Evolutionary conservation across 805 yeast genomes (phyloP), one percentile per base, ranked within the genome.

Genomic region (Saccharomycopsis capsularis): DNA sequence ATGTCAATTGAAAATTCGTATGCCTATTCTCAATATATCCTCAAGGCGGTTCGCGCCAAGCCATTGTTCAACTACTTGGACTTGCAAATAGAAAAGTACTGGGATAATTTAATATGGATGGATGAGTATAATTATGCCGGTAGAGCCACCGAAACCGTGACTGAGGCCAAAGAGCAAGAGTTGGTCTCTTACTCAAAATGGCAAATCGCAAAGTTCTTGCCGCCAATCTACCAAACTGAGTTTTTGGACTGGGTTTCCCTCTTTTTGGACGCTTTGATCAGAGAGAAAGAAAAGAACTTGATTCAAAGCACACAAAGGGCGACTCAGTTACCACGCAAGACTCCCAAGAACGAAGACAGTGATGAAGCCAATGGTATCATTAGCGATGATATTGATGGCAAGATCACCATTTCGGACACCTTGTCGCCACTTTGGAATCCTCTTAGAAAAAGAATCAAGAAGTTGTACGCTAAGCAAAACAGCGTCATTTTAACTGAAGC

Each of bases 41-140:
- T 85, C 24, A 82, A 84, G 55, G 80, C 95, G 1, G 79, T 87
- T 2, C 71, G 96, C 58, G 72, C 88, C 0, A 85, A 81, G 57
- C 91, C 95, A 0, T 65, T 89, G 55, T 93, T 93, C 68, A 79
- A 82, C 56, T 89, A 80, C 62, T 67, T 93, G 56, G 97, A 90
- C 56, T 65, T 93, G 55, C 67, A 69, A 19, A 82, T 91, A 38
- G 74, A 70, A 11, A 80, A 79, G 58, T 89, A 86, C 60, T 93
- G 99, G 99, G 97, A 93, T 62, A 60, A 83, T n/a, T 68, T 93
- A 55, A 68, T 93, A 2, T 95, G 97, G 98, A 85, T 91, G 95
- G 96, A 93, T 62, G 81, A 83, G 57, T 78, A 77, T 58, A 93
- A 93, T 60, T 89, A 73, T 63, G 85, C 95, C 39, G 99, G 99